Evolutionary conservation across 2,329 filamentous ascomycete genomes (phyloP).

Genomic region (Diaporthe velutina): DNA sequence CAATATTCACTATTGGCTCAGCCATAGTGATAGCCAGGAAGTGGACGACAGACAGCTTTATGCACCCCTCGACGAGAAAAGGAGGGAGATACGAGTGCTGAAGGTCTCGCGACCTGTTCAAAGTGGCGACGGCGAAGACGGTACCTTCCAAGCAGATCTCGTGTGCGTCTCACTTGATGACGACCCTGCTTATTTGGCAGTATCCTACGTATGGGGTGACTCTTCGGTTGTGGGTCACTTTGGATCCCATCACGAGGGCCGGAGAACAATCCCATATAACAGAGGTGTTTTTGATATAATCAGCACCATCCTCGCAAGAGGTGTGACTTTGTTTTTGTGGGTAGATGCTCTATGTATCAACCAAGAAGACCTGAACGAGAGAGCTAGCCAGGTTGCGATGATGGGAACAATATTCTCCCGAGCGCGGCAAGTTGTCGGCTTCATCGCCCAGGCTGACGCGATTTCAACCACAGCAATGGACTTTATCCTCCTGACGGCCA

Average conservation of each 20-base stretch:
- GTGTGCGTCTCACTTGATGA: slow-evolving; percentile 10
- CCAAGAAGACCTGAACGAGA: slow-evolving; percentile 2
- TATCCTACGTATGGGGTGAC: slow-evolving; percentile 29
- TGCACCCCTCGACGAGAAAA: not conserved
- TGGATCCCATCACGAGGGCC: not conserved
- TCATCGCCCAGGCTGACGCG: slow-evolving; percentile 1
- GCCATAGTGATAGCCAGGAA: not conserved
- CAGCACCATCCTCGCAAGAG: not conserved
- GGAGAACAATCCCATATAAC: not conserved
- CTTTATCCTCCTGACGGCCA: not conserved
- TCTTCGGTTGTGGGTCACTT: not conserved
- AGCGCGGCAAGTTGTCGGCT: slow-evolving; percentile 18
- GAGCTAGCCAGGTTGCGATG: slow-evolving; percentile 6
- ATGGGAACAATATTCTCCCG: slow-evolving; percentile 4
- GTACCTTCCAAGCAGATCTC: not conserved
- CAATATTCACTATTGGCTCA: not conserved
- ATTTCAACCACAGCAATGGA: not conserved
- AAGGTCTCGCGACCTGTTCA: not conserved
- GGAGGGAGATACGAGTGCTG: not conserved
- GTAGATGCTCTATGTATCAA: slow-evolving; percentile 30
- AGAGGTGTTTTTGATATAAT: not conserved
- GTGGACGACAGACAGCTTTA: not conserved
- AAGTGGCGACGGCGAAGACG: not conserved
- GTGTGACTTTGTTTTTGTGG: slow-evolving; percentile 5
- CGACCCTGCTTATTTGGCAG: slow-evolving; percentile 13